These are phyloP conservation scores for Mycena kentingensis DNA, from an alignment of 768 basidiomycete species.

Conservation along the genomic window DNA sequence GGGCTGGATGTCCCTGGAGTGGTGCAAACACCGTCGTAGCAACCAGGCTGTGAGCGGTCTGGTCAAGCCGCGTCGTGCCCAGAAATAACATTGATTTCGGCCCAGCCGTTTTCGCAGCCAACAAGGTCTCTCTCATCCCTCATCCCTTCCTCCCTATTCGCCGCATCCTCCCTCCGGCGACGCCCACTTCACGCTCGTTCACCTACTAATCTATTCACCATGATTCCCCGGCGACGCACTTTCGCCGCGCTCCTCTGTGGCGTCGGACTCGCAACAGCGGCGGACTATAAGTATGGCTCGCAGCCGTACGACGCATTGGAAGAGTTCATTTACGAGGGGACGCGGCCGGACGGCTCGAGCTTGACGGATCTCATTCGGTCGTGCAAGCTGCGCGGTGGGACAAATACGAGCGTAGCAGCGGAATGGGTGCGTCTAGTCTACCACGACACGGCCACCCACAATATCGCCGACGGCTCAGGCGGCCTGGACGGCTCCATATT, in stretches of 20 bases:
- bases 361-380: conserved; percentile 32
- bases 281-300: conserved; percentile 35
- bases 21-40: too few species aligned
- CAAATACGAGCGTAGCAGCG: conserved; percentile 37
- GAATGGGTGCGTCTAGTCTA: conserved; percentile 48
- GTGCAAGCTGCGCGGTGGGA: conserved; percentile 30
- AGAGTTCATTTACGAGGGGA: conserved; percentile 38
- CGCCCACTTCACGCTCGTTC: neutral
- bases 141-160: too few species aligned
- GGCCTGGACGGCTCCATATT: conserved; percentile 54
- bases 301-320: conserved; percentile 40
- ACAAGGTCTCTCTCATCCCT: too few species aligned
- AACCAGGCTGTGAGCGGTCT: too few species aligned
- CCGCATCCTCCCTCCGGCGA: too few species aligned
- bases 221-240: neutral
- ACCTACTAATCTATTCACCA: neutral
- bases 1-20: too few species aligned
- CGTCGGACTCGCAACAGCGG: neutral
- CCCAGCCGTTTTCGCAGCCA: too few species aligned
- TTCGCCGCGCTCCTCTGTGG: neutral
- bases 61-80: too few species aligned
- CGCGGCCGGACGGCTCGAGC: conserved; percentile 35
- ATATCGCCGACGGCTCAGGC: conserved; percentile 46
- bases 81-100: too few species aligned
- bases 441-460: conserved; percentile 53